These are phyloP conservation scores for Gaeumannomyces sp. DNA, from an alignment of 2,329 filamentous ascomycete species.

Conservation along the genomic window DNA sequence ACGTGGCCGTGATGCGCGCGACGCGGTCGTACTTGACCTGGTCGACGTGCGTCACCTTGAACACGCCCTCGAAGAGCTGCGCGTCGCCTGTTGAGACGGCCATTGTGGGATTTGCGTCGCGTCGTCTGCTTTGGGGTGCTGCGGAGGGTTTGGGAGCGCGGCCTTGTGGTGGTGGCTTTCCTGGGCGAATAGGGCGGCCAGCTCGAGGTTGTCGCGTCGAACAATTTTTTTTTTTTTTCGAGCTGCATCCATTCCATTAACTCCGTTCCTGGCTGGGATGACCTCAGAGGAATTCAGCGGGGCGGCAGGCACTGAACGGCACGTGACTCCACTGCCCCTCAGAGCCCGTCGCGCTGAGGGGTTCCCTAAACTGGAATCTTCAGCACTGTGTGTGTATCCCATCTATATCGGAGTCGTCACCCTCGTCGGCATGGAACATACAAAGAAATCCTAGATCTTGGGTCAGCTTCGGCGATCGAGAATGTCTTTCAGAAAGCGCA, in stretches of 20 bases:
- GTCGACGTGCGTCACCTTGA: constrained; percentile 74
- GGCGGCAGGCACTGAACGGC: constrained; percentile 2
- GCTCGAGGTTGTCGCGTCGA: background rate
- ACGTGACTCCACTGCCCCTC: constrained; percentile 4
- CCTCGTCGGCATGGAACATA: too few relatives aligned
- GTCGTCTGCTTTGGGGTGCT: constrained; percentile 3
- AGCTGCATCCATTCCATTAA: background rate
- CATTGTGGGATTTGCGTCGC: constrained; percentile 26
- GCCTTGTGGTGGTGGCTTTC: background rate
- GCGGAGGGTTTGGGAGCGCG: background rate
- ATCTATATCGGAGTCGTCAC: too few relatives aligned
- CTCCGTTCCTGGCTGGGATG: background rate
- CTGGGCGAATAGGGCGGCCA: too few relatives aligned
- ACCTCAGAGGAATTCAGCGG: background rate
- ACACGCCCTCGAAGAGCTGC: constrained; percentile 88
- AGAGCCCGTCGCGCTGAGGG: background rate
- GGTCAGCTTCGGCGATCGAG: background rate
- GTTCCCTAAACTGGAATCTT: background rate
- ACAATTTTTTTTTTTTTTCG: constrained; percentile 9
- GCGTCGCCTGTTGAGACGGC: constrained; percentile 67
- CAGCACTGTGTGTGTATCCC: too few relatives aligned
- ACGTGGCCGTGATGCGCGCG: constrained; percentile 73
- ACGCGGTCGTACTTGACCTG: constrained; percentile 92
- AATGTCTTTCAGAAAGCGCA: constrained; percentile 56
- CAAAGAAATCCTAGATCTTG: background rate